phyloP scores from a whole-genome alignment of 106 monocot genomes.

The Alisma plantagoaquatica region DNA sequence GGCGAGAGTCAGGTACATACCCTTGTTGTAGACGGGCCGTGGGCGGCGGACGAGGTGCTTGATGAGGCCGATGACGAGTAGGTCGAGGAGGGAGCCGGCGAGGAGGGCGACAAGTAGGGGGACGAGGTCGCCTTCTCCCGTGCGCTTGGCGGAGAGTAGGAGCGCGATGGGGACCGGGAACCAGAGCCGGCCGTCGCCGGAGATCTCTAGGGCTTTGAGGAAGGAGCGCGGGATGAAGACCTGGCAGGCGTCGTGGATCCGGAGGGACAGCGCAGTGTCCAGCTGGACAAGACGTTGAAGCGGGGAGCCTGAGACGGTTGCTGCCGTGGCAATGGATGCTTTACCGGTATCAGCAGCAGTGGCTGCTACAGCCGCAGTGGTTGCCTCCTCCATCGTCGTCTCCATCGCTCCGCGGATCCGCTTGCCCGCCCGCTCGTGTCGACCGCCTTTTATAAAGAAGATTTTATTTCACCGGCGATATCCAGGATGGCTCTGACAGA shows the following conservation, averaged over 20 bases:
- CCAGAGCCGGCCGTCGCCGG: conserved; percentile 91
- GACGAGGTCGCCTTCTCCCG: not conserved
- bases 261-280: conserved; percentile 52
- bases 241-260: conserved; percentile 34
- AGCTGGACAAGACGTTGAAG: conserved; percentile 26
- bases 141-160: conserved; percentile 19
- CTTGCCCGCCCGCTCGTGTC: no score
- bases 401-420: no score
- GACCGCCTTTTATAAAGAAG: no score
- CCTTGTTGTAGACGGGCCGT: conserved; percentile 81
- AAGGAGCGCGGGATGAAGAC: conserved; percentile 44
- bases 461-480: no score
- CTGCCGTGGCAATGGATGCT: no score
- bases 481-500: no score
- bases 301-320: not conserved
- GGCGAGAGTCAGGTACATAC: conserved; percentile 51
- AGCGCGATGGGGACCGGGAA: conserved; percentile 64
- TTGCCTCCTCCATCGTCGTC: no score
- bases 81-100: conserved; percentile 55
- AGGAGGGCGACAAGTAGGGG: conserved; percentile 33
- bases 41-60: conserved; percentile 79
- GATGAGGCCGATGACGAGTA: conserved; percentile 64
- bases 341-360: no score
- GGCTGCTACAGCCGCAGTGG: not conserved
- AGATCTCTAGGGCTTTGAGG: conserved; percentile 75